phyloP scores from a whole-genome alignment of 345 rosid genomes.

The Iberis pinnata region DNA sequence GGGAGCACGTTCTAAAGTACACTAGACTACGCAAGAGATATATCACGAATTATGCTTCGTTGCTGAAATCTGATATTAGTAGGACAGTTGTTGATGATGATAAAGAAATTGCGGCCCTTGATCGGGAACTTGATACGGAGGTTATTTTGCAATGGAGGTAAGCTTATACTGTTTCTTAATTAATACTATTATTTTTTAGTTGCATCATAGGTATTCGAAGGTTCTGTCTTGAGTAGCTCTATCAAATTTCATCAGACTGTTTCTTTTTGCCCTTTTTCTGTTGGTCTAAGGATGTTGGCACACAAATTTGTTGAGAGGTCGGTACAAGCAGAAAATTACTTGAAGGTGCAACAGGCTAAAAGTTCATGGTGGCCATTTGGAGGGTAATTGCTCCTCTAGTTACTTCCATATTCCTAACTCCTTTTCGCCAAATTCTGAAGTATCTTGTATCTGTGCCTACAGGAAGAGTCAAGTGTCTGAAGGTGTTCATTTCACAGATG shows the following conservation, averaged over 20 bases:
- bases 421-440: slow-evolving; percentile 10
- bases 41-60: slow-evolving; percentile 73
- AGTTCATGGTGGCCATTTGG: slow-evolving; percentile 96
- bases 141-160: slow-evolving; percentile 98
- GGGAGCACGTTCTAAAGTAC: slow-evolving; percentile 79
- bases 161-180: slow-evolving; percentile 21
- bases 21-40: slow-evolving; percentile 81
- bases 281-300: slow-evolving; percentile 70
- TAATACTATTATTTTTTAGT: neutral
- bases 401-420: slow-evolving; percentile 15
- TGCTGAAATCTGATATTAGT: slow-evolving; percentile 72
- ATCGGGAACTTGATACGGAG: slow-evolving; percentile 77
- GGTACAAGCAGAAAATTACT: slow-evolving; percentile 43
- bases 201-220: slow-evolving; percentile 11
- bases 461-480: slow-evolving; percentile 56
- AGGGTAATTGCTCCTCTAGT: slow-evolving; percentile 43
- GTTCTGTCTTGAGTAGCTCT: slow-evolving; percentile 1
- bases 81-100: slow-evolving; percentile 58
- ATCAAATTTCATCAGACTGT: slow-evolving; percentile 11
- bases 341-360: slow-evolving; percentile 57
- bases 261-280: slow-evolving; percentile 3
- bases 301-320: slow-evolving; percentile 85
- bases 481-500: slow-evolving; percentile 65
- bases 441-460: slow-evolving; percentile 29
- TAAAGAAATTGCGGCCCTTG: slow-evolving; percentile 75